A percentile compares a stretch with the other conserved stretches of the same genome.
These are phyloP conservation scores for Diatrype stigma DNA, from an alignment of 2,329 filamentous ascomycete species.

Conservation along the genomic window DNA sequence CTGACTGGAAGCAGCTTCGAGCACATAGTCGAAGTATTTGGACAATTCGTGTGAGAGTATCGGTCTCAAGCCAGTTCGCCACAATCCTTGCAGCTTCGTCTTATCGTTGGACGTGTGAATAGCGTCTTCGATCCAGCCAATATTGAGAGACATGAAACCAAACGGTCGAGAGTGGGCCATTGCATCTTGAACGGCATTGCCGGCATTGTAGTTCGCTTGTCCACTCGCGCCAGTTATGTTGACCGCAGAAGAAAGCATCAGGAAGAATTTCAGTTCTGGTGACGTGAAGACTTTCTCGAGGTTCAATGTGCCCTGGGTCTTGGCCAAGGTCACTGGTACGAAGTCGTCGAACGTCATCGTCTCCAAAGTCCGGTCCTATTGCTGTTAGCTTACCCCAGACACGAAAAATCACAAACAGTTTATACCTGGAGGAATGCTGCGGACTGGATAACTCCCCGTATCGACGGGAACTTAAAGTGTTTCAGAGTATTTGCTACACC, in stretches of 20 bases:
- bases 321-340: slow-evolving; percentile 1
- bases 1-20: neutral
- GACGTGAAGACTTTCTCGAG: slow-evolving; percentile 3
- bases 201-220: slow-evolving; percentile 14
- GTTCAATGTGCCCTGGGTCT: slow-evolving; percentile 6
- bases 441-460: slow-evolving; percentile 10
- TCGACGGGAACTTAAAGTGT: slow-evolving; percentile 4
- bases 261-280: slow-evolving; percentile 5
- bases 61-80: slow-evolving; percentile 4
- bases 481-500: neutral
- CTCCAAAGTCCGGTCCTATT: slow-evolving; percentile 11
- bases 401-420: too few relatives aligned
- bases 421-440: slow-evolving; percentile 9
- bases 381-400: too few relatives aligned
- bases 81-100: neutral
- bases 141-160: slow-evolving; percentile 7
- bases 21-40: slow-evolving; percentile 7
- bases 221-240: slow-evolving; percentile 8
- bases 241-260: slow-evolving; percentile 7
- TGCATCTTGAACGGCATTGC: slow-evolving; percentile 12
- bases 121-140: slow-evolving; percentile 13
- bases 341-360: slow-evolving; percentile 10
- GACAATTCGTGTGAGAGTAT: slow-evolving; percentile 3
- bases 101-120: slow-evolving; percentile 4
- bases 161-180: slow-evolving; percentile 1